Evolutionary conservation across 192 early-diverging fungal species (phyloP), one percentile per base, ranked within the genome.

Genomic region (Podochytrium sp.): DNA sequence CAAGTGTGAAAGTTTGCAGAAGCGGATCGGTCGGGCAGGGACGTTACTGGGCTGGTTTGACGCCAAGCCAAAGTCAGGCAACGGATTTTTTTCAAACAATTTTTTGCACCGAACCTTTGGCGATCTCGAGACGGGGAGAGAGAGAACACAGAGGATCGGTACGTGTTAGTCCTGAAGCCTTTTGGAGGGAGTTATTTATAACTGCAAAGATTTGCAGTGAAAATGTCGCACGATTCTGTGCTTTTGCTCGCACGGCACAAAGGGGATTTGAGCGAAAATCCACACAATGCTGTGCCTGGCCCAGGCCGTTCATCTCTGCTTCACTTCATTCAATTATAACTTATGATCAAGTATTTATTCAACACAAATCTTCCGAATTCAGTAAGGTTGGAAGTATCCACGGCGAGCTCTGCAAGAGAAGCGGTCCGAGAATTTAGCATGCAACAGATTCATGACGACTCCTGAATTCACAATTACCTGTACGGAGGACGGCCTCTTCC

Each of bases 331-430:
- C n/a, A n/a, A n/a, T n/a, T n/a, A n/a, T n/a, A n/a, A n/a, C n/a
- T n/a, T n/a, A n/a, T n/a, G n/a, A n/a, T n/a, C n/a, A n/a, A n/a
- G 10, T 7, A 57, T 29, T 57, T 57, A 20, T 29, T 57, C 55
- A 57, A 57, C 23, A 57, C 10, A 51, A 50, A n/a, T 27, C 32
- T 25, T 43, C 67, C 23, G 16, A 25, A 14, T 41, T 78, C 34
- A 81, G 58, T 81, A 81, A 29, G 80, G 80, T 34, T 74, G 61
- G 52, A 73, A 78, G 52, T 76, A 73, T 10, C 80, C 80, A 29
- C 80, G 77, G 52, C 80, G 80, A 43, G 64, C 73, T 43, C 80
- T 81, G 51, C 14, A n/a, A n/a, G 53, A 35, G 35, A 12, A 62
- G 3, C 20, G 57, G n/a, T 10, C 5, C 2, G 1, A 16, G 29